Base-by-base conservation (phyloP, 768 basidiomycete species). In the Kwoniella dejecticola region DNA sequence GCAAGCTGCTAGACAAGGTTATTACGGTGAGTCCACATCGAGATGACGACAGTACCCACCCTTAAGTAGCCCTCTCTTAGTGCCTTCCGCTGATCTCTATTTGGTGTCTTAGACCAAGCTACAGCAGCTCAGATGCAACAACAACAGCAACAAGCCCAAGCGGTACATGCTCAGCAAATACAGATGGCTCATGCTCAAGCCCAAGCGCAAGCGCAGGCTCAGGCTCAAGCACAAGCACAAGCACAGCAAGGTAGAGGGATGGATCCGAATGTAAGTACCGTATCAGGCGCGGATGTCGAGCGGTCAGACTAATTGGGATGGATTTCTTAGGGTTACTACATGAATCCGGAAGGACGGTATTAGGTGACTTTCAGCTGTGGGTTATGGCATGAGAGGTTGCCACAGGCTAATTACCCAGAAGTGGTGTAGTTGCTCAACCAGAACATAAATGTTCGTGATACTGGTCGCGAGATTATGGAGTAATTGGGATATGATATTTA, bases 111-210 rank as follows among this genome's bases (percentile, higher is more conserved):
- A 48, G 71, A 74, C 47, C 72, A 64, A 11, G 62, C 67, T 23
- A 55, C 57, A 27, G 38, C 58, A 8, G 64, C 60, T 19, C 72
- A 74, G 41, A 62, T 72, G 60, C 72, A 73, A 55, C 60, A 61
- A 33, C 29, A 27, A 4, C 44, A 56, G 13, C 27, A 24, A 7
- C 67, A 73, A 54, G 69, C 66, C 19, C 74, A 72, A 52, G 74
- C 74, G 31, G 73, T 67, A 29, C 62, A 66, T 29, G 68, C 71
- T 26, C 64, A 67, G 44, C 68, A 70, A 33, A 68, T 74, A 63
- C 68, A 69, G 44, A 69, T 69, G 63, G 72, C 72, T 21, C 72
- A 73, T 55, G 69, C 68, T 6, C 69, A 73, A 45, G 71, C 71
- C 8, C 69, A 70, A 41, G 74, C 71, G 0, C 70, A 71, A 42